These are phyloP conservation scores for Nemania abortiva DNA, from an alignment of 2,329 filamentous ascomycete genomes.

Conservation along the genomic window DNA sequence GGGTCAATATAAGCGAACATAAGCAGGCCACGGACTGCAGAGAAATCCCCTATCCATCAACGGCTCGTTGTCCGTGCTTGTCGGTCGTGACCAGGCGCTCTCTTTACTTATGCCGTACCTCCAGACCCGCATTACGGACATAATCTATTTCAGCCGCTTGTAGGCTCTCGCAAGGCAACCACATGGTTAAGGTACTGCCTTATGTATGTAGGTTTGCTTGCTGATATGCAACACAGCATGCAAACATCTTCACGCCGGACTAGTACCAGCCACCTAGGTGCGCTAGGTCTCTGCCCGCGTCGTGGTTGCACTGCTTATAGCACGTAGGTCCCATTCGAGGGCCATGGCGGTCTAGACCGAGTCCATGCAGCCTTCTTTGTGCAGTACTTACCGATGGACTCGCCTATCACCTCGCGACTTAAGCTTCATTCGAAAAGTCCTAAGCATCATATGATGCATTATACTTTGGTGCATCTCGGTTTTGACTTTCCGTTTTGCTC, in stretches of 20 bases:
- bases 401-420: slow-evolving; percentile 15
- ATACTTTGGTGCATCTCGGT: neutral
- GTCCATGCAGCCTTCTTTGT: slow-evolving; percentile 29
- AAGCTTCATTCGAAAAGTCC: slow-evolving; percentile 8
- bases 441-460: slow-evolving; percentile 24
- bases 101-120: neutral
- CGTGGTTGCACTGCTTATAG: slow-evolving; percentile 29
- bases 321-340: slow-evolving; percentile 21
- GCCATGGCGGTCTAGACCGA: slow-evolving; percentile 33
- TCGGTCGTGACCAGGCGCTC: neutral
- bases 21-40: neutral
- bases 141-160: slow-evolving; percentile 21
- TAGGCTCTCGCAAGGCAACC: slow-evolving; percentile 14
- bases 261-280: slow-evolving; percentile 16
- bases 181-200: slow-evolving; percentile 8
- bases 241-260: slow-evolving; percentile 3
- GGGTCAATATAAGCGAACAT: slow-evolving; percentile 7
- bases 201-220: neutral
- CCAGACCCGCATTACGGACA: slow-evolving; percentile 1
- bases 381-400: slow-evolving; percentile 15
- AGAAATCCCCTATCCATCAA: neutral
- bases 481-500: slow-evolving; percentile 1
- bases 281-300: slow-evolving; percentile 13
- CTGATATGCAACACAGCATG: slow-evolving; percentile 19
- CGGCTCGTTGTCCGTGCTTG: neutral